A percentile compares a stretch with the other conserved stretches of the same genome.
Conservation (phyloP, 2,329 filamentous ascomycete genomes). For the Cytospora schulzeri region DNA sequence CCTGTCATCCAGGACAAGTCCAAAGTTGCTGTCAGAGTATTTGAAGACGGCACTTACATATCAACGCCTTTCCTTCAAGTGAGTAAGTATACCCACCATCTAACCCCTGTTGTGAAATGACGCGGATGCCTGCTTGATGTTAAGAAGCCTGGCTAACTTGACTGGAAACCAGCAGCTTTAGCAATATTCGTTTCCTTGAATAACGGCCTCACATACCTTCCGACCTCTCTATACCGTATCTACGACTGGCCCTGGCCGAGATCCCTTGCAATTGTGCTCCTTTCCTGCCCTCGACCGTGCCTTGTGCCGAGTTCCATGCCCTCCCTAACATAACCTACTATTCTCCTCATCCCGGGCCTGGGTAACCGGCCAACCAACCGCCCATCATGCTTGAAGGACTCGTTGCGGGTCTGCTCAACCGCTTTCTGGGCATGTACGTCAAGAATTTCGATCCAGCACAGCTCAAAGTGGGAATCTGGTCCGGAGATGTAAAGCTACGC, state of each 20-base stretch:
- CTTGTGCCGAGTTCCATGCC: constrained; percentile 20
- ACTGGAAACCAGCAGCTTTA: constrained; percentile 1
- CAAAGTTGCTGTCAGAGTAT: neutral
- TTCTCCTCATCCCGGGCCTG: constrained; percentile 57
- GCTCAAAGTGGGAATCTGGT: constrained; percentile 98
- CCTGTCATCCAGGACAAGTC: neutral
- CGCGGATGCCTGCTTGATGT: neutral
- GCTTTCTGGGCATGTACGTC: constrained; percentile 99
- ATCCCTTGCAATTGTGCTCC: neutral
- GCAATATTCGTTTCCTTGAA: constrained; percentile 3
- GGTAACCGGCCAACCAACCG: constrained; percentile 64
- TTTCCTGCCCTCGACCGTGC: neutral
- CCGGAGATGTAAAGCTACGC: constrained; percentile 92
- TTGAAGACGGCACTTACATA: neutral
- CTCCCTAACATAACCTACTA: constrained; percentile 13
- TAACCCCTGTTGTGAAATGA: neutral
- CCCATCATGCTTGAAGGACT: constrained; percentile 91
- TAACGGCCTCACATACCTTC: constrained; percentile 12
- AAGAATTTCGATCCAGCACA: constrained; percentile 99
- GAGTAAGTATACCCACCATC: neutral
- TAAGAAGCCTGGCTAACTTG: constrained; percentile 12
- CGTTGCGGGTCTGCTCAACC: constrained; percentile 94
- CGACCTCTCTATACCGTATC: neutral
- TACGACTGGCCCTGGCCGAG: neutral
- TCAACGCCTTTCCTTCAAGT: neutral